Base-by-base conservation (phyloP, 2,329 filamentous ascomycete species). In the Samsoniella hepiali region DNA sequence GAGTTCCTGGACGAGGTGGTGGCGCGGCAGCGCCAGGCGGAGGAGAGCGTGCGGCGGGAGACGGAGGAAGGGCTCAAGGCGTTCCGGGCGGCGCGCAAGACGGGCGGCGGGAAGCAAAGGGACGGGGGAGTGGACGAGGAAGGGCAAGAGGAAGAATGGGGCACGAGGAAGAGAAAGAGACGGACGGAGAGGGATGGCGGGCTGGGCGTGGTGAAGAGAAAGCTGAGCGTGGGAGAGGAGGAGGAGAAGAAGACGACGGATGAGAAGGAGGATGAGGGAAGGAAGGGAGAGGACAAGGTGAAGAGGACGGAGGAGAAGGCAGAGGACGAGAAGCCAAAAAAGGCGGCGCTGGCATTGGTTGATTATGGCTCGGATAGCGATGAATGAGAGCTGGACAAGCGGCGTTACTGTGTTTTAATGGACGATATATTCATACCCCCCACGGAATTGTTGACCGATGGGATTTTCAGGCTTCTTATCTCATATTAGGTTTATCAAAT, bases 1-100 rank as follows among this genome's bases (percentile, higher is more conserved):
- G 90, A 89, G 27, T 94, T 92, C 68, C 76, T 95, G 58, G 86
- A 88, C 54, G 83, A 82, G 53, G 81, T 90, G 45, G 70, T 78
- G 56, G 80, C 79, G 58, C 76, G 76, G 60, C 78, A 79, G 70
- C 74, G 81, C 42, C 74, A 72, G 5, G 85, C 85, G 68, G 86
- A 88, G 72, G 83, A 84, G 65, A 73, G 78, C 51, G 75, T 82
- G 58, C 76, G 78, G 67, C 75, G 76, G 34, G 86, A 89, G 77
- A 83, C 81, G 45, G 83, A 86, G 69, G 81, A 84, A 31, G 80
- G 84, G 6, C 72, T 90, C 22, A 77, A 76, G 67, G 76, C 76
- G 34, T 90, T 90, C 69, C 77, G 85, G 61, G 76, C 78, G 71
- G 77, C 84, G 74, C 38, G 38, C 38, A 15, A 75, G 72, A 70